phyloP scores from a whole-genome alignment of 352 stramenopile species.

The Chrysophaeum taylorii region DNA sequence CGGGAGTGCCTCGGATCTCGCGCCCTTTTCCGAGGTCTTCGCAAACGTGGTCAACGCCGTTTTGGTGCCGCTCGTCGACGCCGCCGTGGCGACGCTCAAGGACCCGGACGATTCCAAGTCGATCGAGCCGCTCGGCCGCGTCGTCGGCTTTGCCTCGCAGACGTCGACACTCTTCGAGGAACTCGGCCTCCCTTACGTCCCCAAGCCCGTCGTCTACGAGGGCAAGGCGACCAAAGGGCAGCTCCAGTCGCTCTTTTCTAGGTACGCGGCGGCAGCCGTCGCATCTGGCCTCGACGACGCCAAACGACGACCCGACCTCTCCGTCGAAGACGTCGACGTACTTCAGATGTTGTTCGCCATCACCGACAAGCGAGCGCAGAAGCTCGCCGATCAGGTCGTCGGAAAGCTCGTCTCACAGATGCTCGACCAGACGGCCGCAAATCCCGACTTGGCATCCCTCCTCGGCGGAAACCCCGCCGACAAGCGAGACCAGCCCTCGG shows the following conservation, averaged over 20 bases:
- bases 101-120: not conserved
- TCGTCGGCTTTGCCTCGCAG: not conserved
- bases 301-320: no score
- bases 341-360: slow-evolving; percentile 7
- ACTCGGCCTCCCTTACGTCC: not conserved
- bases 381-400: slow-evolving; percentile 4
- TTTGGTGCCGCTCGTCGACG: slow-evolving; percentile 4
- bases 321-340: not conserved
- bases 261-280: slow-evolving; percentile 3
- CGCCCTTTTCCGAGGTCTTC: slow-evolving; percentile 2
- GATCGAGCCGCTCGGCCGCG: not conserved
- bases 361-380: not conserved
- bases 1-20: no score
- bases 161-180: not conserved
- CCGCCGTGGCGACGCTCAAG: not conserved
- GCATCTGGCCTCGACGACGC: not conserved
- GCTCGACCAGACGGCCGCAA: not conserved
- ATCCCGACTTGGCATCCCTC: not conserved
- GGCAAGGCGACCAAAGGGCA: not conserved
- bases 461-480: not conserved
- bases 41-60: slow-evolving; percentile 10
- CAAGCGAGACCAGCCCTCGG: not conserved
- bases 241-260: not conserved
- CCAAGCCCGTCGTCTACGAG: slow-evolving; percentile 13
- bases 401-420: slow-evolving; percentile 2